These are phyloP conservation scores for Fusarium coffeatum DNA, from an alignment of 2,329 filamentous ascomycete species.

Conservation along the genomic window DNA sequence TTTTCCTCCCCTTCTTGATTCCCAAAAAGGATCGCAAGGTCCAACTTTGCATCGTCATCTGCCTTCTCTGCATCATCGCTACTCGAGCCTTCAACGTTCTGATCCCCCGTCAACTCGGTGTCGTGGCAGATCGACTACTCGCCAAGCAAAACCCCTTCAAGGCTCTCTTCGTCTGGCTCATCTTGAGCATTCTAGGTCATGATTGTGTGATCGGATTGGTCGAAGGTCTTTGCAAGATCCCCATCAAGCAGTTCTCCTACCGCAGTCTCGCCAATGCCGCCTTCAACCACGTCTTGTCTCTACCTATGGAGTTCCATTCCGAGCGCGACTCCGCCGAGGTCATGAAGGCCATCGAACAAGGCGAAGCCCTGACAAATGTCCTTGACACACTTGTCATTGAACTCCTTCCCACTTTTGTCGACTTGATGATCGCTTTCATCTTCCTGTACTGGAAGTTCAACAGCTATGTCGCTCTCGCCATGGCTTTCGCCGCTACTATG, in stretches of 20 bases:
- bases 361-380: slow-evolving; percentile 67
- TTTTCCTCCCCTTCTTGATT: slow-evolving; percentile 49
- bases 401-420: slow-evolving; percentile 70
- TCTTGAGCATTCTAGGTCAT: slow-evolving; percentile 20
- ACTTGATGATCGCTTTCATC: slow-evolving; percentile 69
- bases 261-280: slow-evolving; percentile 68
- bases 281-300: slow-evolving; percentile 74
- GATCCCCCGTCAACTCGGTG: slow-evolving; percentile 49
- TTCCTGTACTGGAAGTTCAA: slow-evolving; percentile 73
- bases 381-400: slow-evolving; percentile 70
- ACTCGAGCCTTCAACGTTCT: slow-evolving; percentile 48
- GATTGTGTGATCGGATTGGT: slow-evolving; percentile 31
- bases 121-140: slow-evolving; percentile 48
- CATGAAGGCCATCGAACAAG: slow-evolving; percentile 73
- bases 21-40: slow-evolving; percentile 49
- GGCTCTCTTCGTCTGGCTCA: slow-evolving; percentile 36
- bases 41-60: slow-evolving; percentile 46
- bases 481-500: slow-evolving; percentile 43
- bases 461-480: slow-evolving; percentile 62
- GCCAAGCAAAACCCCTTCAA: slow-evolving; percentile 37
- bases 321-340: slow-evolving; percentile 73
- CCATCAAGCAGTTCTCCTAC: slow-evolving; percentile 57
- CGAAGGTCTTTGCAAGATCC: slow-evolving; percentile 47
- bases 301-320: slow-evolving; percentile 78
- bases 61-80: slow-evolving; percentile 38